These are phyloP conservation scores for Pulveroboletus sp. DNA, from an alignment of 1,284 basidiomycete genomes.

Conservation along the genomic window DNA sequence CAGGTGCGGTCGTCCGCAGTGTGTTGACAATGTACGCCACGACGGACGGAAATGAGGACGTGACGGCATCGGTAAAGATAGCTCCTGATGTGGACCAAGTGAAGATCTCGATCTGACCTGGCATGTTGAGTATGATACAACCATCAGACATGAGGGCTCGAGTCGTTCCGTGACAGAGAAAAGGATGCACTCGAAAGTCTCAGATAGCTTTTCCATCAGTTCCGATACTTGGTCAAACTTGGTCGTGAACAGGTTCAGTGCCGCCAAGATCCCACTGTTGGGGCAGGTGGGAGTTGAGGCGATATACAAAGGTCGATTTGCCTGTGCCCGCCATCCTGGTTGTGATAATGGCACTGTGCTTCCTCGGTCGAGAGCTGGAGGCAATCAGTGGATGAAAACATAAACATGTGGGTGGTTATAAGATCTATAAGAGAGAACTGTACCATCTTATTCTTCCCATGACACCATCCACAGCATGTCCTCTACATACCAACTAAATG, in stretches of 20 bases:
- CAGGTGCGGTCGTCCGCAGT: conserved; percentile 89
- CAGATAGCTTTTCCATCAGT: conserved; percentile 88
- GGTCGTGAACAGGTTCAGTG: conserved; percentile 96
- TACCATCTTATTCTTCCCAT: too few relatives aligned
- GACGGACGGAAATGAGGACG: conserved; percentile 88
- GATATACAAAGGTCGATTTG: conserved; percentile 96
- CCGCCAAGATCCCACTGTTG: conserved; percentile 96
- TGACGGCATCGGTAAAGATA: conserved; percentile 98
- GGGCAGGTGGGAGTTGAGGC: conserved; percentile 91
- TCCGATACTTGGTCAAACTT: conserved; percentile 98
- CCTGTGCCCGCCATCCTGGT: conserved; percentile 96
- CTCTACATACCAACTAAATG: too few relatives aligned
- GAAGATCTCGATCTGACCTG: conserved; percentile 99
- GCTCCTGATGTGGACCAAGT: conserved; percentile 99
- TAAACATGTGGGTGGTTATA: too few relatives aligned
- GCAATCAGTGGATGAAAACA: too few relatives aligned
- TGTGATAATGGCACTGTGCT: conserved; percentile 80
- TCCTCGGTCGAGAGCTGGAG: conserved; percentile 33
- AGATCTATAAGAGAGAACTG: too few relatives aligned
- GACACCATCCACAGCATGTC: too few relatives aligned
- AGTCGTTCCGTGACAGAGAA: background rate
- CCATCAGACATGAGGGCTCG: conserved; percentile 38
- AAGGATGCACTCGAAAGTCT: conserved; percentile 75
- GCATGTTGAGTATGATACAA: conserved; percentile 94
- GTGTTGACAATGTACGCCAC: conserved; percentile 98